Percentiles rank a stretch among this genome's conserved stretches.
Evolutionary conservation across 1,284 basidiomycete species (phyloP).

Genomic region (Trametes sp.): DNA sequence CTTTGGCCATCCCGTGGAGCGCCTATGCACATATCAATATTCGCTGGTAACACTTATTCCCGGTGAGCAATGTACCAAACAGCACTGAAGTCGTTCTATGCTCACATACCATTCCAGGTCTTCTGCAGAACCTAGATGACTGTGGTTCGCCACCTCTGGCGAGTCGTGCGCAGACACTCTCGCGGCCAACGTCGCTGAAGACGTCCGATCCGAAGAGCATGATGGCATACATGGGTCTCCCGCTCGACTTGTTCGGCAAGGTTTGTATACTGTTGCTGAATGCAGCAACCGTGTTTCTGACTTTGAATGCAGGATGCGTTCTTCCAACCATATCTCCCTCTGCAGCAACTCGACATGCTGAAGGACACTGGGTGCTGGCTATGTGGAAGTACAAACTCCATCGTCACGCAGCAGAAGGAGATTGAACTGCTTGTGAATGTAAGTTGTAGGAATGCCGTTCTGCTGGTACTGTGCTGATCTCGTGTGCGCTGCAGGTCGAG

Average conservation of each 20-base stretch:
- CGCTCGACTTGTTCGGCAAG: slow-evolving; percentile 87
- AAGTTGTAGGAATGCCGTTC: slow-evolving; percentile 33
- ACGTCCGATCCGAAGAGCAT: slow-evolving; percentile 94
- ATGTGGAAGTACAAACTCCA: slow-evolving; percentile 94
- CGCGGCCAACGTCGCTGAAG: slow-evolving; percentile 81
- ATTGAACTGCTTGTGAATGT: slow-evolving; percentile 94
- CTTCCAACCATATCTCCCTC: slow-evolving; percentile 97
- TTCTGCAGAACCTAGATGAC: slow-evolving; percentile 90
- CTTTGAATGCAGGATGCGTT: slow-evolving; percentile 75
- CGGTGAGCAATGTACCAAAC: slow-evolving; percentile 48
- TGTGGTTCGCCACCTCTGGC: slow-evolving; percentile 91
- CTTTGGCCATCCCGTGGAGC: slow-evolving; percentile 96
- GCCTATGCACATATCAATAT: slow-evolving; percentile 97
- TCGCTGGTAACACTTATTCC: slow-evolving; percentile 88
- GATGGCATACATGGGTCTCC: slow-evolving; percentile 91
- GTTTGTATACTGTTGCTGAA: slow-evolving; percentile 43
- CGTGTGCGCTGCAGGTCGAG: slow-evolving; percentile 84
- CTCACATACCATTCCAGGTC: slow-evolving; percentile 50
- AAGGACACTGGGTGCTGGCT: slow-evolving; percentile 86
- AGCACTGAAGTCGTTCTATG: slow-evolving; percentile 4
- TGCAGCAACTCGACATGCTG: slow-evolving; percentile 95
- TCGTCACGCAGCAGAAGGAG: slow-evolving; percentile 93
- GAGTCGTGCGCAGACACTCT: slow-evolving; percentile 67
- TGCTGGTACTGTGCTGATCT: neutral
- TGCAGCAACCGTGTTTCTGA: neutral